phyloP scores from a whole-genome alignment of 2,329 filamentous ascomycete species.

The Shiraia sp. region DNA sequence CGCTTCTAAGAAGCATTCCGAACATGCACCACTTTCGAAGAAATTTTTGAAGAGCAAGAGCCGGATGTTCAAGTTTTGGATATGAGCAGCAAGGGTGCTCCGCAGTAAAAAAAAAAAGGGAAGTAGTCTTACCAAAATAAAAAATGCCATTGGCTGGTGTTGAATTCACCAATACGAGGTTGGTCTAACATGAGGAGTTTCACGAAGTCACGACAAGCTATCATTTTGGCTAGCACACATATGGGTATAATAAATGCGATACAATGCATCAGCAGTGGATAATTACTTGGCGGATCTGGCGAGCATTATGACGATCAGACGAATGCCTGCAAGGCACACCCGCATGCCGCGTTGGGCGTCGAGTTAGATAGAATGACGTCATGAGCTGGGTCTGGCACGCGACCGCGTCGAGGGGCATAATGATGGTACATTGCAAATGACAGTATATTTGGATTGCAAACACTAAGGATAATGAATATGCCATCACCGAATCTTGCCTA shows the following conservation, averaged over 20 bases:
- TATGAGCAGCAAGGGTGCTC: constrained; percentile 12
- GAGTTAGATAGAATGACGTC: constrained; percentile 28
- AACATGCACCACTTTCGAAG: constrained; percentile 20
- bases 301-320: constrained; percentile 25
- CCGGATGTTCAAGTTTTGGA: constrained; percentile 44
- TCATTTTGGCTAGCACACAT: constrained; percentile 18
- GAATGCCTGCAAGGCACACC: constrained; percentile 43
- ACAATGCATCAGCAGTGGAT: constrained; percentile 7
- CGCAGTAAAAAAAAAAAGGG: too few species aligned
- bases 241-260: constrained; percentile 8
- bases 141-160: constrained; percentile 2
- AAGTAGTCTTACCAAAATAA: too few species aligned
- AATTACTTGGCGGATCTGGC: not conserved
- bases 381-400: constrained; percentile 21
- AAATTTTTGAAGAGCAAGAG: constrained; percentile 41
- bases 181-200: constrained; percentile 5
- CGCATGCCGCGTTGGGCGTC: constrained; percentile 25
- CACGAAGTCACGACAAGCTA: constrained; percentile 22
- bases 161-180: constrained; percentile 7
- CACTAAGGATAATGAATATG: constrained; percentile 14
- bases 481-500: constrained; percentile 9
- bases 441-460: constrained; percentile 25
- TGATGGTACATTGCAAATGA: constrained; percentile 12
- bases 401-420: constrained; percentile 10
- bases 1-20: constrained; percentile 6